Evolutionary conservation across 306 rosid genomes (phyloP), one percentile per base, ranked within the genome.

Genomic region (Herpetospermum pedunculosum): DNA sequence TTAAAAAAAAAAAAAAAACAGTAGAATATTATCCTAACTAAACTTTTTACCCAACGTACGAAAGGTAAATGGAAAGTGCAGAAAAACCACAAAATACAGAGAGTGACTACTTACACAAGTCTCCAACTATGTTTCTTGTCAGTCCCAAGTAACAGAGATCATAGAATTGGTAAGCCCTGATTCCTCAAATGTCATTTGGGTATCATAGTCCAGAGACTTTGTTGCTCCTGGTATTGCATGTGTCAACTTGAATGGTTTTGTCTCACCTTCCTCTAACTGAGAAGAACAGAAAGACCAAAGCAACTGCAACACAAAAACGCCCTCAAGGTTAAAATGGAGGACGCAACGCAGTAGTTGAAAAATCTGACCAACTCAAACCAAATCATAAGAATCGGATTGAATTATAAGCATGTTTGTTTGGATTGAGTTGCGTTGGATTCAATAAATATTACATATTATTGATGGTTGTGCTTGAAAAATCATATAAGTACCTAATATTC

Each of bases 141-240:
- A 94, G 70, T 88, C 97, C 99, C 96, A 91, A 28, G 97, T 83
- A 75, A 95, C 94, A 1, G 92, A 85, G 74, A 95, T 89, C 92
- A 95, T 95, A n/a, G 99, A 87, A 83, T 89, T 89, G 47, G 92
- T 91, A 65, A 95, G 89, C 64, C 99, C 97, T 6, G 99, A 89
- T 80, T 88, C 96, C 74, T 77, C 88, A 25, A 95, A 88, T 38
- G 87, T 87, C 59, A 84, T 77, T 52, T 83, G 80, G 64, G 79
- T 80, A 77, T 83, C 85, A 59, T 83, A 91, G 76, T 88, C 90
- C 79, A 95, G 83, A 65, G 49, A 75, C 84, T 84, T 87, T 2
- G 91, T 77, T 6, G 96, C 92, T 71, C 99, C 96, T 16, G 99
- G 99, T 77, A 95, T 90, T 72, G 97, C 91, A 25, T 91, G 92